phyloP scores from a whole-genome alignment of 2,329 filamentous ascomycete genomes.

The Aureobasidium melanogenum region DNA sequence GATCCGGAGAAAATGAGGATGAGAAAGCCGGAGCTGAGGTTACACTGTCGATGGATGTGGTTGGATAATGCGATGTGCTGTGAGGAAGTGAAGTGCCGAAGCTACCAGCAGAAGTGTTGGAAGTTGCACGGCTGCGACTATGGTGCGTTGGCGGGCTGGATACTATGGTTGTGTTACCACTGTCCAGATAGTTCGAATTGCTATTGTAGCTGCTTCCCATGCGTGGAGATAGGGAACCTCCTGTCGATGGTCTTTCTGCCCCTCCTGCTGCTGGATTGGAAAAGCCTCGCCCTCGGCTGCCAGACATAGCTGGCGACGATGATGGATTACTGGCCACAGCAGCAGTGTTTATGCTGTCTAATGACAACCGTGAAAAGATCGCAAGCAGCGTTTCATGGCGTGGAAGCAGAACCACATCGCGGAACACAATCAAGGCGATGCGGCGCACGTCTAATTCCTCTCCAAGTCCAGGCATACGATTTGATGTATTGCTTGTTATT shows the following conservation, averaged over 20 bases:
- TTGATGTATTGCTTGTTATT: slow-evolving; percentile 11
- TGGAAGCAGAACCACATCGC: slow-evolving; percentile 80
- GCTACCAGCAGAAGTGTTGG: slow-evolving; percentile 59
- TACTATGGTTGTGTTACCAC: slow-evolving; percentile 49
- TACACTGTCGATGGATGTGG: slow-evolving; percentile 16
- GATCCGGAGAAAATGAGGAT: slow-evolving; percentile 12
- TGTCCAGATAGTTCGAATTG: slow-evolving; percentile 59
- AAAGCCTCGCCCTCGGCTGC: slow-evolving; percentile 18
- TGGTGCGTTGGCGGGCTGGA: slow-evolving; percentile 27
- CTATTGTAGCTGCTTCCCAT: slow-evolving; percentile 67
- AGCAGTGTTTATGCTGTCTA: slow-evolving; percentile 58
- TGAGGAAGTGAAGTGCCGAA: slow-evolving; percentile 33
- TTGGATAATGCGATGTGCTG: slow-evolving; percentile 19
- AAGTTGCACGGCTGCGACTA: slow-evolving; percentile 69
- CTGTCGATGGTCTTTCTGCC: slow-evolving; percentile 48
- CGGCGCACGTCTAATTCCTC: slow-evolving; percentile 75
- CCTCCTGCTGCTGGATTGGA: slow-evolving; percentile 25
- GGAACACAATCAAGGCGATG: slow-evolving; percentile 77
- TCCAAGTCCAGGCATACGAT: slow-evolving; percentile 36
- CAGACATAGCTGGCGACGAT: slow-evolving; percentile 17
- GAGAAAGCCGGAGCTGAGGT: slow-evolving; percentile 5
- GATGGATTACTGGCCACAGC: slow-evolving; percentile 21
- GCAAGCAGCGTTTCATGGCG: slow-evolving; percentile 81
- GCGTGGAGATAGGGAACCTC: slow-evolving; percentile 64
- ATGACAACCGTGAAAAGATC: slow-evolving; percentile 79